These are phyloP conservation scores for Aspergillus pseudonomiae DNA, from an alignment of 2,329 filamentous ascomycete genomes.

Conservation along the genomic window DNA sequence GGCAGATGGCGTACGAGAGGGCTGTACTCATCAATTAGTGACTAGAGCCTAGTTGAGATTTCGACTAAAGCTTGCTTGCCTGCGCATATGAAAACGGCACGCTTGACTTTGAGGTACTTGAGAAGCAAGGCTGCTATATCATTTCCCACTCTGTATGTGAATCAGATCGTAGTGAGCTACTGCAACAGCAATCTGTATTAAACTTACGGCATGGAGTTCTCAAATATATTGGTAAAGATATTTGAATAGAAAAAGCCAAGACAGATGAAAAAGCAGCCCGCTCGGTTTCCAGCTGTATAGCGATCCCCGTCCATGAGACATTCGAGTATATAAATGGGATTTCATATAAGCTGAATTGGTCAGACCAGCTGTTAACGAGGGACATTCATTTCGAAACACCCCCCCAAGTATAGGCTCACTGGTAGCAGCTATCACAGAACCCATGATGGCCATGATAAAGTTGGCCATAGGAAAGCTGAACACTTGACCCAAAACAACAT, in stretches of 20 bases:
- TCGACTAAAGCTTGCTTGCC: not conserved
- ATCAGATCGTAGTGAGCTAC: not conserved
- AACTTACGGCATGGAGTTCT: conserved; percentile 41
- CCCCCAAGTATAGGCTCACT: conserved; percentile 35
- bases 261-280: conserved; percentile 47
- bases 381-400: conserved; percentile 8
- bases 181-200: too few species aligned
- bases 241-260: conserved; percentile 47
- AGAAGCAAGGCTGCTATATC: conserved; percentile 44
- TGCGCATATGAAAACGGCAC: conserved; percentile 45
- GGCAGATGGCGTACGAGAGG: conserved; percentile 39
- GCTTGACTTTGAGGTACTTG: conserved; percentile 44
- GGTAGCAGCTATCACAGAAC: conserved; percentile 42
- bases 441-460: conserved; percentile 43
- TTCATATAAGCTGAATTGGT: conserved; percentile 35
- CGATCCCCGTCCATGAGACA: conserved; percentile 35
- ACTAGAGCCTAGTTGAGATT: not conserved
- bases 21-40: conserved; percentile 11
- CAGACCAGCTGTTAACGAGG: not conserved
- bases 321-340: conserved; percentile 40
- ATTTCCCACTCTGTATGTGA: conserved; percentile 34
- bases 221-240: conserved; percentile 50
- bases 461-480: conserved; percentile 47
- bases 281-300: conserved; percentile 40
- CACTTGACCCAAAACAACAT: conserved; percentile 47